Evolutionary conservation across 441 rosid genomes (phyloP).

Genomic region (Bruguiera hainesii): DNA sequence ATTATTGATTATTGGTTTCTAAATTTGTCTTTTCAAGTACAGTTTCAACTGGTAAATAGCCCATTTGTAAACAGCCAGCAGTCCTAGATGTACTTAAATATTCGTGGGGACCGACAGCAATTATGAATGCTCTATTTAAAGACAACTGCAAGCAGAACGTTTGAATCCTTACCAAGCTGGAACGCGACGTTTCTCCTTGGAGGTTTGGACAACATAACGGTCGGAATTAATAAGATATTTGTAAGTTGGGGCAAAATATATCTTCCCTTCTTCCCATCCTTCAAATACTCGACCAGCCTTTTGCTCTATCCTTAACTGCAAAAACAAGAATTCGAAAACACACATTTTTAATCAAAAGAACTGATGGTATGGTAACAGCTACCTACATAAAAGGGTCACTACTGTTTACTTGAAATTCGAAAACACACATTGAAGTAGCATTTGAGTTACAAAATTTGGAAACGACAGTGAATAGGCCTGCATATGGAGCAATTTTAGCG

Average conservation of each 20-base stretch:
- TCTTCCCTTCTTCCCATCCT: slow-evolving; percentile 94
- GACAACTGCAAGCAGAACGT: neutral
- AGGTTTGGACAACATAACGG: slow-evolving; percentile 52
- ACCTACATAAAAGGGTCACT: neutral
- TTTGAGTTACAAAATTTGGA: no score
- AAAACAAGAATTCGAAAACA: neutral
- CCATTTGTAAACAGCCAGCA: no score
- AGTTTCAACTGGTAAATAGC: no score
- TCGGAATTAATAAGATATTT: slow-evolving; percentile 72
- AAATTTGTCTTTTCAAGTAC: no score
- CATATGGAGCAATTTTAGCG: no score
- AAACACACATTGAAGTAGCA: no score
- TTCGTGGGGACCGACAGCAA: no score
- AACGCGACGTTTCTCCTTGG: slow-evolving; percentile 58
- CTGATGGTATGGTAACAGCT: neutral
- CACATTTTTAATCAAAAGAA: neutral
- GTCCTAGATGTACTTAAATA: no score
- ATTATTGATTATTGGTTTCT: no score
- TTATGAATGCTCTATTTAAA: no score
- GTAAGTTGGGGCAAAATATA: slow-evolving; percentile 86
- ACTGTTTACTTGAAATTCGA: no score
- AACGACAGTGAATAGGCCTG: no score
- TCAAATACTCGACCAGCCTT: slow-evolving; percentile 69
- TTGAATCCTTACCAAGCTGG: slow-evolving; percentile 76
- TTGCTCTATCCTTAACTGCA: slow-evolving; percentile 72